Conservation (phyloP, 768 basidiomycete genomes). For the Panellus pusillus region DNA sequence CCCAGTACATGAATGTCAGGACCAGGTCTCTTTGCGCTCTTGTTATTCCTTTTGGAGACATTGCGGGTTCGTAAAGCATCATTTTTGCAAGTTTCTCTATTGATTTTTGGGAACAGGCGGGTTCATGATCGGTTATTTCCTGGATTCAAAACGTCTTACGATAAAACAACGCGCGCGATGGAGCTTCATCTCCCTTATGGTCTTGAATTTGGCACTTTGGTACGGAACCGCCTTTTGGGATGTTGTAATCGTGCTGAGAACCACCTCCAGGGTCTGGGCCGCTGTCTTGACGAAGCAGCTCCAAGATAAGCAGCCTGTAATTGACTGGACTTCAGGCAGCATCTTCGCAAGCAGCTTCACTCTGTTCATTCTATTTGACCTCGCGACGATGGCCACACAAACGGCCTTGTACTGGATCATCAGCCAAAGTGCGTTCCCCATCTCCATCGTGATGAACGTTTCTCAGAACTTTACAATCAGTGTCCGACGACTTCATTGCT, state of each 20-base stretch:
- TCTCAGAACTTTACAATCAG: constrained; percentile 10
- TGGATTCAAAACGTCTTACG: constrained; percentile 29
- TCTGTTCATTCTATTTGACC: constrained; percentile 32
- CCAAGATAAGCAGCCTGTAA: constrained; percentile 29
- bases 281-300: constrained; percentile 33
- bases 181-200: constrained; percentile 31
- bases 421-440: constrained; percentile 26
- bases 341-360: constrained; percentile 31
- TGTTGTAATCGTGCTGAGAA: not conserved
- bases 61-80: constrained; percentile 21
- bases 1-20: constrained; percentile 33
- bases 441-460: not conserved
- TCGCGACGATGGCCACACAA: constrained; percentile 35
- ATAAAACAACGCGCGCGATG: constrained; percentile 32
- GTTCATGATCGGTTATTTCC: constrained; percentile 33
- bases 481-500: constrained; percentile 35
- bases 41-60: constrained; percentile 30
- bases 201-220: constrained; percentile 31
- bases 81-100: constrained; percentile 15
- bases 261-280: constrained; percentile 30
- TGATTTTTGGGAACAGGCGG: constrained; percentile 8
- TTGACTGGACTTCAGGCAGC: constrained; percentile 33
- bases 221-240: not conserved
- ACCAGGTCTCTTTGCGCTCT: constrained; percentile 32
- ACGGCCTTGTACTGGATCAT: constrained; percentile 35